phyloP scores from a whole-genome alignment of 2,329 filamentous ascomycete species.

The Aspergillus floridensis region DNA sequence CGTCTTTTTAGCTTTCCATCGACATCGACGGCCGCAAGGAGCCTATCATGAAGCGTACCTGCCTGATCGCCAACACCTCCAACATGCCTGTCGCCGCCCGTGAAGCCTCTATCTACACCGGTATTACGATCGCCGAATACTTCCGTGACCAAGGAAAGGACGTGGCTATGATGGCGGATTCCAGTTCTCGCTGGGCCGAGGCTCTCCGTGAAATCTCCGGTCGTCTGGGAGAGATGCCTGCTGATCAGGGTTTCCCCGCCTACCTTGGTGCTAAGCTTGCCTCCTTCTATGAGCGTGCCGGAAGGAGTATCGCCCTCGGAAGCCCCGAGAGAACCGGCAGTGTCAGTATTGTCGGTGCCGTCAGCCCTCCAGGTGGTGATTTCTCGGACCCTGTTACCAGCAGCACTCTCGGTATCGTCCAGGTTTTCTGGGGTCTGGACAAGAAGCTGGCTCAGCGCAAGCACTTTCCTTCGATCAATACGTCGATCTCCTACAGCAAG shows the following conservation, averaged over 20 bases:
- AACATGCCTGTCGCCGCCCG: slow-evolving; percentile 99
- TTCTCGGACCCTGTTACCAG: slow-evolving; percentile 98
- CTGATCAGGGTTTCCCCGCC: slow-evolving; percentile 98
- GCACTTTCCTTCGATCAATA: slow-evolving; percentile 99
- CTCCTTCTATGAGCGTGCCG: slow-evolving; percentile 98
- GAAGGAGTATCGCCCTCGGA: slow-evolving; percentile 78
- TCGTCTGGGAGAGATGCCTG: slow-evolving; percentile 98
- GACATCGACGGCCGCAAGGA: slow-evolving; percentile 91
- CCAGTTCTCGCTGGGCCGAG: slow-evolving; percentile 96
- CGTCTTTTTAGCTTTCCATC: slow-evolving; percentile 67
- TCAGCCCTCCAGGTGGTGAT: slow-evolving; percentile 96
- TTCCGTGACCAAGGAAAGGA: slow-evolving; percentile 96
- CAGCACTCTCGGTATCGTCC: slow-evolving; percentile 91
- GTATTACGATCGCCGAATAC: slow-evolving; percentile 91
- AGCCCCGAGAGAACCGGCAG: slow-evolving; percentile 85
- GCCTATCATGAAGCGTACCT: slow-evolving; percentile 99
- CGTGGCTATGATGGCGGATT: slow-evolving; percentile 99
- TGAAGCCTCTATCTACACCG: slow-evolving; percentile 98
- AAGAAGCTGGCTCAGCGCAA: slow-evolving; percentile 99
- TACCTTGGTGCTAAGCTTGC: slow-evolving; percentile 96
- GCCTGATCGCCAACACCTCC: slow-evolving; percentile 96
- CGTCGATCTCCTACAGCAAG: slow-evolving; percentile 90
- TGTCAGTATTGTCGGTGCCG: slow-evolving; percentile 96
- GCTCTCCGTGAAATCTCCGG: slow-evolving; percentile 97
- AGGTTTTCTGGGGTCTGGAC: slow-evolving; percentile 99